phyloP scores from a whole-genome alignment of 306 rosid species.

The Delonix regia region DNA sequence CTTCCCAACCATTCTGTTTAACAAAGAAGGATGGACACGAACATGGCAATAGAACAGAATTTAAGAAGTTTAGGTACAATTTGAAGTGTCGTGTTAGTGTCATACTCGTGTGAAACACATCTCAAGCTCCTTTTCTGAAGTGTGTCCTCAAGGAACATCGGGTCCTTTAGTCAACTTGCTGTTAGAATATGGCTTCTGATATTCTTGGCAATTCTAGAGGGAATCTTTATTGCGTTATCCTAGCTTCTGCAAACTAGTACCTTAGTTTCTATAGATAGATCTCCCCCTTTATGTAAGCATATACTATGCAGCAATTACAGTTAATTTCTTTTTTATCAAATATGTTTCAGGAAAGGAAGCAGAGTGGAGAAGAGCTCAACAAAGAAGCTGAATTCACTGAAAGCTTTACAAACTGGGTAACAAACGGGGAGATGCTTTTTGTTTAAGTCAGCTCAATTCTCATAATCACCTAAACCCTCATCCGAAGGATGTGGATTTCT shows the following conservation, averaged over 20 bases:
- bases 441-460: slow-evolving; percentile 24
- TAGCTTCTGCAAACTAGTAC: not conserved
- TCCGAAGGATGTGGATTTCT: slow-evolving; percentile 67
- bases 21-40: not conserved
- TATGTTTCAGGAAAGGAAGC: slow-evolving; percentile 49
- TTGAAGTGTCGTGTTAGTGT: not conserved
- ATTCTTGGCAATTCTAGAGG: too few species aligned
- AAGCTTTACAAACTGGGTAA: slow-evolving; percentile 55
- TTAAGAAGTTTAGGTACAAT: not conserved
- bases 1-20: not conserved
- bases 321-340: not conserved
- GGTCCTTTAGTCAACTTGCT: not conserved
- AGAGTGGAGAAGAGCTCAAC: slow-evolving; percentile 41
- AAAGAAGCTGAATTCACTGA: slow-evolving; percentile 37
- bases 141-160: not conserved
- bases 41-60: not conserved
- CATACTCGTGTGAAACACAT: not conserved
- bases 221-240: not conserved
- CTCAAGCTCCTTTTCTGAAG: not conserved
- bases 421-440: slow-evolving; percentile 47
- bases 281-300: not conserved
- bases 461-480: slow-evolving; percentile 30
- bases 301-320: not conserved
- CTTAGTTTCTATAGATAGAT: not conserved
- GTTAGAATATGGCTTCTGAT: not conserved